phyloP scores from a whole-genome alignment of 768 basidiomycete species.

The Hypholoma sublateritium region DNA sequence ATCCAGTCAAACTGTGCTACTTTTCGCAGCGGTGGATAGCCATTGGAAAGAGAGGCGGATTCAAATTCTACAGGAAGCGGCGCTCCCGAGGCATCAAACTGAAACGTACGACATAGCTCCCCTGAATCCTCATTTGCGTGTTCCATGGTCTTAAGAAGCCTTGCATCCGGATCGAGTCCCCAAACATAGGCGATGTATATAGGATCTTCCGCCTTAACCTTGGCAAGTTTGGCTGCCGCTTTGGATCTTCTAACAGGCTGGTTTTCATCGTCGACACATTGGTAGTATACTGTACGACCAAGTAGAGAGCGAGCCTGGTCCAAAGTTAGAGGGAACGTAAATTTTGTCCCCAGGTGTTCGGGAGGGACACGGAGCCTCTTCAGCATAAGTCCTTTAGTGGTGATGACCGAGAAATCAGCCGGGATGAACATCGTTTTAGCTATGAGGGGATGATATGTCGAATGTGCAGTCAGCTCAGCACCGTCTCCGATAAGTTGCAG shows the following conservation, averaged over 20 bases:
- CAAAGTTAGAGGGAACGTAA: background rate
- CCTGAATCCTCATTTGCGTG: background rate
- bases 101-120: background rate
- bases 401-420: background rate
- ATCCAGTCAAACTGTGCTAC: constrained; percentile 2
- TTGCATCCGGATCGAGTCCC: background rate
- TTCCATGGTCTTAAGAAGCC: background rate
- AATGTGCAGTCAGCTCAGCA: background rate
- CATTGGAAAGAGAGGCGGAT: background rate
- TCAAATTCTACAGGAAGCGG: background rate
- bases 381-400: background rate
- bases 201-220: background rate
- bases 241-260: background rate
- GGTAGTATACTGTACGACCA: constrained; percentile 1
- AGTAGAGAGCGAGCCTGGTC: constrained; percentile 1
- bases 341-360: background rate
- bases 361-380: background rate
- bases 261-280: background rate
- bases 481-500: constrained; percentile 2
- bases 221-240: background rate
- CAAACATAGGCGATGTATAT: constrained; percentile 1
- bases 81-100: background rate
- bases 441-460: constrained; percentile 3
- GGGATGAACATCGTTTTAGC: background rate
- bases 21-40: background rate